phyloP scores from a whole-genome alignment of 2,329 filamentous ascomycete genomes.

The Calonectria pauciramosa region DNA sequence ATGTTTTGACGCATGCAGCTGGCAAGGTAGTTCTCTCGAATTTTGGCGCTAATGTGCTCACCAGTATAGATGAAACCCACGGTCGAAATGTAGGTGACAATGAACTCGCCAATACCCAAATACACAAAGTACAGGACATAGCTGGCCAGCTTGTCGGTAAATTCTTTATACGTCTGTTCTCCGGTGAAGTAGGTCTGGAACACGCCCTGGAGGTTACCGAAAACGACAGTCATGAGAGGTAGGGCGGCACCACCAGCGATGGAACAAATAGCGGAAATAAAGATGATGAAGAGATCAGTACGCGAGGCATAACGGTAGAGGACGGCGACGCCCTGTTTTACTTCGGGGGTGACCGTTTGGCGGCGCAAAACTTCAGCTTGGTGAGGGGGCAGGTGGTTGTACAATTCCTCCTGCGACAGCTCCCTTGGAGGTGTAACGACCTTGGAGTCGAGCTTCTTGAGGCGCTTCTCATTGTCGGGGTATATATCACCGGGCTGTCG shows the following conservation, averaged over 20 bases:
- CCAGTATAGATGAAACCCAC: constrained; percentile 92
- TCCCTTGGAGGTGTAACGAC: constrained; percentile 49
- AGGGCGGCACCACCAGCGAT: constrained; percentile 81
- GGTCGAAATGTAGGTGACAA: constrained; percentile 83
- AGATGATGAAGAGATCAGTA: constrained; percentile 74
- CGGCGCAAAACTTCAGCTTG: constrained; percentile 77
- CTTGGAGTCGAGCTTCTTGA: constrained; percentile 61
- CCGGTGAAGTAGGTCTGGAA: constrained; percentile 75
- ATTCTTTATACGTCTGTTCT: constrained; percentile 63
- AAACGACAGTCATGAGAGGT: constrained; percentile 86
- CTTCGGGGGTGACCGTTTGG: constrained; percentile 76
- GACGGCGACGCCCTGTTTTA: constrained; percentile 74
- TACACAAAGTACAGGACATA: constrained; percentile 89
- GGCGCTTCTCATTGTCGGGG: constrained; percentile 35
- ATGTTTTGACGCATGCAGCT: constrained; percentile 91
- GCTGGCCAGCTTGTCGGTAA: constrained; percentile 70
- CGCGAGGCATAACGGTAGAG: constrained; percentile 79
- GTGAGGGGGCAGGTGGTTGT: constrained; percentile 72
- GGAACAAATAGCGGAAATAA: constrained; percentile 72
- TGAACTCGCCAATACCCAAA: constrained; percentile 84
- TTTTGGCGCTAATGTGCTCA: constrained; percentile 83
- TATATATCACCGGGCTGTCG: constrained; percentile 30
- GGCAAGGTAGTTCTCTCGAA: constrained; percentile 85
- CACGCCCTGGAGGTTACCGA: constrained; percentile 79
- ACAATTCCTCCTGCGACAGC: constrained; percentile 64